A percentile compares a stretch with the other conserved stretches of the same genome.
phyloP scores from a whole-genome alignment of 225 moss, liverwort and hornwort species.

The Marchantia polymorpha region DNA sequence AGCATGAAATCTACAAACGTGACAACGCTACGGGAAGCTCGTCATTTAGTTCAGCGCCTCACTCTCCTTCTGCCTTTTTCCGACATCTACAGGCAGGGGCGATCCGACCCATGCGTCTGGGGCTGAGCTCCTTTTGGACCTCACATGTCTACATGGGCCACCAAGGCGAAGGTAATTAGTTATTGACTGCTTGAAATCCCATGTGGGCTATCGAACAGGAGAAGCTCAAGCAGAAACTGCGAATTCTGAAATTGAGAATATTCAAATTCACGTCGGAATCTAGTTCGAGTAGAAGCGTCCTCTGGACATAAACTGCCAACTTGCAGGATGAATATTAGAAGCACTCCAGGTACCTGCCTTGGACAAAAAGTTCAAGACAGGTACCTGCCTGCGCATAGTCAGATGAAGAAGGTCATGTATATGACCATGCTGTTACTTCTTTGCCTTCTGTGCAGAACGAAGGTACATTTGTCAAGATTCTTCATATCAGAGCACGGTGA shows the following conservation, averaged over 20 bases:
- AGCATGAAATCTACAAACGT: no score
- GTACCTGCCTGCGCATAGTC: no score
- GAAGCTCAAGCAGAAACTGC: no score
- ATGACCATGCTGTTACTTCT: no score
- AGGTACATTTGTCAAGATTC: background rate
- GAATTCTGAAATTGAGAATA: background rate
- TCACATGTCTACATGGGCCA: background rate
- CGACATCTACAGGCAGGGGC: conserved; percentile 47
- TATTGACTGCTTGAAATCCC: no score
- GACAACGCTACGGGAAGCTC: no score
- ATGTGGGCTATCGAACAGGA: background rate
- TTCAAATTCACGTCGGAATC: no score
- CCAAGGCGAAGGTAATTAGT: no score
- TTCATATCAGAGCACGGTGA: background rate
- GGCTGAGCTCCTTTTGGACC: background rate
- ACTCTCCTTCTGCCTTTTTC: conserved; percentile 66
- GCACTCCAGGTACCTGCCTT: no score
- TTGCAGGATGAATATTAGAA: background rate
- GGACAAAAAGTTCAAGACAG: no score
- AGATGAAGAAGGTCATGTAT: no score
- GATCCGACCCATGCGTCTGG: conserved; percentile 50
- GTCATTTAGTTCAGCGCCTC: conserved; percentile 26
- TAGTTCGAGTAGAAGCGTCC: background rate
- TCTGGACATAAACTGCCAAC: background rate
- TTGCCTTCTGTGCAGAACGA: no score